Evolutionary conservation across 345 rosid species (phyloP).

Genomic region (Eutrema heterophyllum): DNA sequence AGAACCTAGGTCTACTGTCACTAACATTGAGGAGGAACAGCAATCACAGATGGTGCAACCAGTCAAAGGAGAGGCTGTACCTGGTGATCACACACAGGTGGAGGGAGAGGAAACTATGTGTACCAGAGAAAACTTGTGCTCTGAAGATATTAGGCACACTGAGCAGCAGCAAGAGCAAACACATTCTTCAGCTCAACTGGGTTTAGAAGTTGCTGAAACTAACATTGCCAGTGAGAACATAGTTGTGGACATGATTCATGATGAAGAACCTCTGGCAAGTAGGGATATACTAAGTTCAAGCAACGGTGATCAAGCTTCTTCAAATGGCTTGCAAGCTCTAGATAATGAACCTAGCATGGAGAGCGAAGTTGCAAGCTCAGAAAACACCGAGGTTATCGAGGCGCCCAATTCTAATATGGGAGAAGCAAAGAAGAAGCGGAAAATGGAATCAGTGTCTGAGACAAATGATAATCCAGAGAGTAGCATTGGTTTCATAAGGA

Average conservation of each 20-base stretch:
- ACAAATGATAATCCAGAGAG: conserved; percentile 29
- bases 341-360: conserved; percentile 31
- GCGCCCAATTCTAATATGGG: neutral
- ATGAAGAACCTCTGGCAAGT: conserved; percentile 27
- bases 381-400: conserved; percentile 13
- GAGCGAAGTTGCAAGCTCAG: conserved; percentile 31
- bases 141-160: conserved; percentile 4
- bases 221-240: conserved; percentile 23
- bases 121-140: conserved; percentile 24
- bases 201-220: conserved; percentile 25
- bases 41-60: conserved; percentile 15
- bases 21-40: conserved; percentile 23
- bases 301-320: conserved; percentile 29
- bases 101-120: conserved; percentile 28
- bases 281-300: conserved; percentile 6
- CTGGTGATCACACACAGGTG: conserved; percentile 17
- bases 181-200: conserved; percentile 22
- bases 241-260: conserved; percentile 18
- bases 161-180: neutral
- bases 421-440: conserved; percentile 50
- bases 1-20: conserved; percentile 18
- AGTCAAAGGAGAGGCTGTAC: conserved; percentile 27
- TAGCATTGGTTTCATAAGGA: conserved; percentile 52
- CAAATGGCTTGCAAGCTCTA: conserved; percentile 25
- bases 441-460: conserved; percentile 42